These are phyloP conservation scores for Baudoinia panamericana DNA, from an alignment of 495 filamentous ascomycete species.

Conservation along the genomic window DNA sequence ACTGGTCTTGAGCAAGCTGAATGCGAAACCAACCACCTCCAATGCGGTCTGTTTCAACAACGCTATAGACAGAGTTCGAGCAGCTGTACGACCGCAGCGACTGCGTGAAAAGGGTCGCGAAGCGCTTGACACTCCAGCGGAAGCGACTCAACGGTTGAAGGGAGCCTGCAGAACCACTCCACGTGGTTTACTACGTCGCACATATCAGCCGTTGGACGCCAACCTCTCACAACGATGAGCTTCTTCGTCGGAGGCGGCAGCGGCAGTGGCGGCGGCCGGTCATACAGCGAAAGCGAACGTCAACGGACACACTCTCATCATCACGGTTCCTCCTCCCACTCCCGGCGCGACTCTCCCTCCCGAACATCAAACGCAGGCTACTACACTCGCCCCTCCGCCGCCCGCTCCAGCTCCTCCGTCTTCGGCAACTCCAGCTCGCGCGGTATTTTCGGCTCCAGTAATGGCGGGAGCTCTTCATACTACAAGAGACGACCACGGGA, in stretches of 20 bases:
- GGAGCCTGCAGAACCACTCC: not conserved
- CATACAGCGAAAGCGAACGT: constrained; percentile 13
- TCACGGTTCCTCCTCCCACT: constrained; percentile 11
- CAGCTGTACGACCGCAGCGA: no score
- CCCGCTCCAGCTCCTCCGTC: constrained; percentile 5
- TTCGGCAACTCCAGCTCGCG: constrained; percentile 4
- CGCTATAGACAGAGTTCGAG: no score
- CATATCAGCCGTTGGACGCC: no score
- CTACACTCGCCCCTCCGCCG: constrained; percentile 13
- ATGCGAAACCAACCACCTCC: no score
- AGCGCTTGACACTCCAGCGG: no score
- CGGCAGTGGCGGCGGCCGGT: constrained; percentile 13
- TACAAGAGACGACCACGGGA: constrained; percentile 61
- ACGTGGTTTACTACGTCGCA: no score
- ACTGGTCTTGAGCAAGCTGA: no score
- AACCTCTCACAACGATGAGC: constrained; percentile 21
- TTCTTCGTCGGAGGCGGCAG: no score
- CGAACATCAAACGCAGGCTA: constrained; percentile 12
- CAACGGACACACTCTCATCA: constrained; percentile 4
- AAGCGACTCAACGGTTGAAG: not conserved
- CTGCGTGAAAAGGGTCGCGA: no score
- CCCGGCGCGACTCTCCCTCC: constrained; percentile 9
- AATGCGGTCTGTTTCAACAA: no score
- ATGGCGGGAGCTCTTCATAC: constrained; percentile 34
- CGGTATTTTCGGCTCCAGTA: constrained; percentile 6